Evolutionary conservation across 108 stramenopile species (phyloP).

Genomic region (Fistulifera pelliculosa): DNA sequence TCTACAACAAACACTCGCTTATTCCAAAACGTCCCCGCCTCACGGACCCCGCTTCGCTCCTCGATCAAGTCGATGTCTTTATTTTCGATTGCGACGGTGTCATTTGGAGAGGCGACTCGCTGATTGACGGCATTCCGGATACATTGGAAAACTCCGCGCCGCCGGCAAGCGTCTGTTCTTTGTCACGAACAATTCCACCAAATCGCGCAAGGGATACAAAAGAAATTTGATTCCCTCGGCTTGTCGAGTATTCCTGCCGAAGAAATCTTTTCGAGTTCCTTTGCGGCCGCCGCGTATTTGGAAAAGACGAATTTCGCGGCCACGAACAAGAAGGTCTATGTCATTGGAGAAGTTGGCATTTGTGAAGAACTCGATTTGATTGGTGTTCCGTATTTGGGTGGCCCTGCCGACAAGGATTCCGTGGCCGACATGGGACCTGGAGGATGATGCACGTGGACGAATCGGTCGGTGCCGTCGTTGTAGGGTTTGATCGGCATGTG

Average conservation of each 20-base stretch:
- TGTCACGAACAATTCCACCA: constrained; percentile 98
- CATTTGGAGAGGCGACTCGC: constrained; percentile 88
- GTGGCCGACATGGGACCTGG: constrained; percentile 86
- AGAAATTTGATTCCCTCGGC: constrained; percentile 89
- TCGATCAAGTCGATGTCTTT: constrained; percentile 87
- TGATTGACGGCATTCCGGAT: constrained; percentile 91
- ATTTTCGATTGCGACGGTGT: constrained; percentile 99
- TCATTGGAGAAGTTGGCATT: constrained; percentile 93
- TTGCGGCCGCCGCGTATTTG: constrained; percentile 96
- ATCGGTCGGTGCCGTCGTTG: constrained; percentile 74
- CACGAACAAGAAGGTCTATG: constrained; percentile 94
- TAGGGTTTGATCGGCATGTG: constrained; percentile 89
- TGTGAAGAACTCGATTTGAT: constrained; percentile 94
- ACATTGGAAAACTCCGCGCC: constrained; percentile 77
- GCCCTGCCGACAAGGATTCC: constrained; percentile 81
- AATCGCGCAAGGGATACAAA: constrained; percentile 89
- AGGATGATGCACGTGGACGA: constrained; percentile 76
- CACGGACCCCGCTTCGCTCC: constrained; percentile 55
- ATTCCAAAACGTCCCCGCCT: constrained; percentile 55
- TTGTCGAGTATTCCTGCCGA: constrained; percentile 74
- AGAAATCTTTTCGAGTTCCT: constrained; percentile 90
- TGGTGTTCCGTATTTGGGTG: constrained; percentile 90
- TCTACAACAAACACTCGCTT: not conserved
- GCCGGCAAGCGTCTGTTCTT: constrained; percentile 94
- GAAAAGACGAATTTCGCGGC: constrained; percentile 94